Evolutionary conservation across 257 asterid genomes (phyloP), one percentile per base, ranked within the genome.

Genomic region (Scutellaria barbata): DNA sequence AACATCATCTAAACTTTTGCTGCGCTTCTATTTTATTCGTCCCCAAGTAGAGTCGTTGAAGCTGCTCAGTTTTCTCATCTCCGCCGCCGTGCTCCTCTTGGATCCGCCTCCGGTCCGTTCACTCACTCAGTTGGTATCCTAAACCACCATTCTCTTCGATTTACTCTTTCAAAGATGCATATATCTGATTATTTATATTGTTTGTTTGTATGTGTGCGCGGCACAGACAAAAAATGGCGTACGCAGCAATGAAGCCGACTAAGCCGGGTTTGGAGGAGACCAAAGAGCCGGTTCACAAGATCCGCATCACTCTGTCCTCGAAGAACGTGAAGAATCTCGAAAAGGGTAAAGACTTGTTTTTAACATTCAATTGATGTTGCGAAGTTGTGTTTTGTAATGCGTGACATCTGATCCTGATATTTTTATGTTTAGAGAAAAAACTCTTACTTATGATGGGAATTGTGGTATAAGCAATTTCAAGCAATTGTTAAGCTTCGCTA

Each of bases 261-360:
- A 85, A 82, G 71, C 69, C 72, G 50, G 87, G 89, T 2, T 45
- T 82, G 69, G 87, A 82, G 78, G 85, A 85, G 72, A 71, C 83
- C 7, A 83, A 65, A 40, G 87, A 79, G 69, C 76, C 25, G 76
- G 52, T 77, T 43, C 89, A 85, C 71, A 79, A 74, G 77, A 85
- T 85, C 79, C 84, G 85, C n/a, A 82, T 80, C 74, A 85, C 89
- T 33, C 69, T 85, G 2, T 82, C 89, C 8, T 76, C 83, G 37
- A 79, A 79, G 54, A 76, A 81, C 52, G 86, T 84, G 1, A 79
- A 84, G 42, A 84, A 84, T 70, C 81, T 84, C 20, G 88, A 84
- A 60, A 84, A 84, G 76, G 84, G 88, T 81, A 20, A 20, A 33
- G 12, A 13, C 8, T 35, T 7, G 20, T 10, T 8, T 0, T 25